Evolutionary conservation across 352 stramenopile genomes (phyloP), one percentile per base, ranked within the genome.

Genomic region (Globisporangium radiosum): DNA sequence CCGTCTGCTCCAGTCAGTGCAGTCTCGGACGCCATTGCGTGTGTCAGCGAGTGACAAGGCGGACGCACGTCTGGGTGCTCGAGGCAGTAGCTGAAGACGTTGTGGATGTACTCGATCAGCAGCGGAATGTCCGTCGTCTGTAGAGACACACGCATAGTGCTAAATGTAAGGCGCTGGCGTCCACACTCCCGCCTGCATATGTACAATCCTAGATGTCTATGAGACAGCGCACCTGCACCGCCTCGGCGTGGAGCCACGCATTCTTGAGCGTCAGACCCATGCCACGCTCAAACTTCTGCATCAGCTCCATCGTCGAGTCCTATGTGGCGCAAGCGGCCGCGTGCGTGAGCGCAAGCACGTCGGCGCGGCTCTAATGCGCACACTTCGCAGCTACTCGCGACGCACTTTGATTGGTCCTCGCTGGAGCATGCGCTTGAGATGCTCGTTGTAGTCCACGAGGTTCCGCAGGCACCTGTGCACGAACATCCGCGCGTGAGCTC

Each of bases 61-160:
- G 25, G 39, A 65, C 74, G 42, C 73, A 92, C 84, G 19, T 71
- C 63, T 52, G 81, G 80, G 33, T 82, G 69, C 65, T 94, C 81
- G 43, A 88, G 62, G 58, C 80, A 90, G 70, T 86, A 91, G 54
- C 73, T 76, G 57, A 95, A 75, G 25, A 97, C 85, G 56, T 87
- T 77, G 59, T 86, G 81, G 65, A 95, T 85, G 72, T 96, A 95
- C 59, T 91, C 72, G 57, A 96, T 80, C 47, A 97, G 70, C 7
- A 96, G 60, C n/a, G 88, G 89, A 1, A 97, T 71, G 64, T 97
- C 88, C 7, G 88, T 96, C 7, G 87, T 97, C 75, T 97, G 49
- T 7, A 38, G 7, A 42, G 38, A 42, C 7, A 13, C 40, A 44
- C 7, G 40, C 40, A 33, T 33, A 33, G 25, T 33, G 25, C 25